Conservation (phyloP, 2,329 filamentous ascomycete genomes). For the Curvularia sp. region DNA sequence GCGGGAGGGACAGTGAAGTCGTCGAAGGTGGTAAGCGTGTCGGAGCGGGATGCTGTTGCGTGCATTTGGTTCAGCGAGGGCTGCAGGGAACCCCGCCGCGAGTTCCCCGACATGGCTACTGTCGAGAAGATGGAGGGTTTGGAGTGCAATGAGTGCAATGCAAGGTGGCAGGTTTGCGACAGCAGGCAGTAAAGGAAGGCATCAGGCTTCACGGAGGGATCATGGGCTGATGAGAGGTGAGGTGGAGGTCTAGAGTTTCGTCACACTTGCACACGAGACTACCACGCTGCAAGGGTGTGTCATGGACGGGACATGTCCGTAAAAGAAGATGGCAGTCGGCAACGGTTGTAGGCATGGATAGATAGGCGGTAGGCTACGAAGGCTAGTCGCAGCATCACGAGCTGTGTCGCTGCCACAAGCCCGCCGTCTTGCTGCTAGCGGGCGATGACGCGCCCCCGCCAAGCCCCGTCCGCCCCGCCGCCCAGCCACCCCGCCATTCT, state of each 20-base stretch:
- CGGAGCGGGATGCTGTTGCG: slow-evolving; percentile 83
- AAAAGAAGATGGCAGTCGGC: slow-evolving; percentile 1
- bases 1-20: slow-evolving; percentile 79
- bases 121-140: slow-evolving; percentile 1
- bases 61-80: slow-evolving; percentile 80
- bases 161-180: slow-evolving; percentile 9
- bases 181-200: slow-evolving; percentile 22
- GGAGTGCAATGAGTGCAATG: slow-evolving; percentile 13
- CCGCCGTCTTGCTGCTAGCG: slow-evolving; percentile 4
- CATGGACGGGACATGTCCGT: background rate
- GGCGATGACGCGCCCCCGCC: slow-evolving; percentile 24
- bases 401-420: slow-evolving; percentile 2
- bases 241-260: slow-evolving; percentile 3
- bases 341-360: slow-evolving; percentile 6
- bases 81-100: slow-evolving; percentile 31
- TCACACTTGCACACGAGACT: slow-evolving; percentile 10
- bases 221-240: slow-evolving; percentile 11
- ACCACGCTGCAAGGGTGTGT: background rate
- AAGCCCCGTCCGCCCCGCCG: slow-evolving; percentile 6
- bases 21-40: slow-evolving; percentile 89
- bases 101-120: slow-evolving; percentile 38
- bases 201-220: slow-evolving; percentile 30
- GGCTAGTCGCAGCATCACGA: slow-evolving; percentile 9
- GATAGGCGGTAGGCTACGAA: slow-evolving; percentile 15
- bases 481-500: slow-evolving; percentile 1